These are phyloP conservation scores for Phytophthora hybrid DNA, from an alignment of 352 stramenopile species.

Conservation along the genomic window DNA sequence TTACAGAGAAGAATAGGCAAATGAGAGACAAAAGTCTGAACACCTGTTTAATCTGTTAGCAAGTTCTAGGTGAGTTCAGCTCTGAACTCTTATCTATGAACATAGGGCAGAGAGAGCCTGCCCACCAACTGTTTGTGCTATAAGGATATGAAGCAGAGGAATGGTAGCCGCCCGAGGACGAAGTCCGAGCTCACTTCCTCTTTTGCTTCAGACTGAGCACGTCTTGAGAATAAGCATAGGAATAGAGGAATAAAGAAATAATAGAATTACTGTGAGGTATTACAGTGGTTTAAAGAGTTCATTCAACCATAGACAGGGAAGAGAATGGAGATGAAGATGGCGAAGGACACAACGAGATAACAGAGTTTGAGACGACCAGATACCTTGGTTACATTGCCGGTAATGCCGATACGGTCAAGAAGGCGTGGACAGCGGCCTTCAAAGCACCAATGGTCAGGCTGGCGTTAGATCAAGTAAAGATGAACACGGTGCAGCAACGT, in stretches of 20 bases:
- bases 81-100: neutral
- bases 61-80: neutral
- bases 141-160: neutral
- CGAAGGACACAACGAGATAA: too few species aligned
- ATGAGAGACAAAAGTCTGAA: neutral
- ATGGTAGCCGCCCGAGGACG: neutral
- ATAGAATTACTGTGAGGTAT: neutral
- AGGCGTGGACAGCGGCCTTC: too few species aligned
- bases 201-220: slow-evolving; percentile 7
- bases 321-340: too few species aligned
- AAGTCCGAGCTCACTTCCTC: slow-evolving; percentile 14
- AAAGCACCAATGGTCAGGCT: too few species aligned
- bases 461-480: too few species aligned
- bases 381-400: too few species aligned
- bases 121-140: slow-evolving; percentile 3
- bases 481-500: too few species aligned
- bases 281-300: neutral
- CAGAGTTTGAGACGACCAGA: too few species aligned
- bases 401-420: too few species aligned
- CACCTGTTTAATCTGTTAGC: neutral
- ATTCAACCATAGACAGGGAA: too few species aligned
- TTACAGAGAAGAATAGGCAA: neutral
- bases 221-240: slow-evolving; percentile 6
- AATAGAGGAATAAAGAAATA: slow-evolving; percentile 3
- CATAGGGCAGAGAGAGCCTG: neutral